A percentile compares a stretch with the other conserved stretches of the same genome.
Evolutionary conservation across 345 rosid species (phyloP).

Genomic region (Eucalyptus decipiens): DNA sequence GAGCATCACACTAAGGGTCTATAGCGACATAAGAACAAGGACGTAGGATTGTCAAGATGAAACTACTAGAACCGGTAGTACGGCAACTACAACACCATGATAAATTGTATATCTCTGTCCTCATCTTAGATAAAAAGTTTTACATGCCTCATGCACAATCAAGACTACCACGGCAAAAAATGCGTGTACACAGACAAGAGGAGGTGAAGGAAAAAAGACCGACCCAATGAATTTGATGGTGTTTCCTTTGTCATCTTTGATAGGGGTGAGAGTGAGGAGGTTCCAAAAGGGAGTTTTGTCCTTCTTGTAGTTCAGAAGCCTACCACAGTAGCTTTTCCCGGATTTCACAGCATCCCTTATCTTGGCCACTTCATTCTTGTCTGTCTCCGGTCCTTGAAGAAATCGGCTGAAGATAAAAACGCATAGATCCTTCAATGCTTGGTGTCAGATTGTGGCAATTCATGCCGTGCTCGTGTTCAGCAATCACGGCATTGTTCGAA

Average conservation of each 20-base stretch:
- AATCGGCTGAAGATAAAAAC: conserved; percentile 55
- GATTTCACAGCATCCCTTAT: conserved; percentile 64
- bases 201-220: background rate
- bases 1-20: background rate
- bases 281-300: conserved; percentile 95
- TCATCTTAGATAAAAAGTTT: background rate
- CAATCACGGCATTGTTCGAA: background rate
- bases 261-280: conserved; percentile 88
- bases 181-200: background rate
- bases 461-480: background rate
- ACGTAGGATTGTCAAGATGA: background rate
- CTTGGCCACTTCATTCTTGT: conserved; percentile 59
- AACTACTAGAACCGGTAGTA: background rate
- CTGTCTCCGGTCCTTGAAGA: conserved; percentile 91
- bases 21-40: background rate
- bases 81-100: background rate
- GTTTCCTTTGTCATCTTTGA: conserved; percentile 71
- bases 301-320: conserved; percentile 93
- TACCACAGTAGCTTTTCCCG: conserved; percentile 74
- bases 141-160: background rate
- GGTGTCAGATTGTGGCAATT: background rate
- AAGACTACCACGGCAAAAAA: background rate
- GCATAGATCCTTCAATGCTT: background rate
- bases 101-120: background rate
- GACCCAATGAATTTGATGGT: conserved; percentile 92